A percentile compares a stretch with the other conserved stretches of the same genome.
These are phyloP conservation scores for Neurospora sp. DNA, from an alignment of 495 filamentous ascomycete species.

Conservation along the genomic window DNA sequence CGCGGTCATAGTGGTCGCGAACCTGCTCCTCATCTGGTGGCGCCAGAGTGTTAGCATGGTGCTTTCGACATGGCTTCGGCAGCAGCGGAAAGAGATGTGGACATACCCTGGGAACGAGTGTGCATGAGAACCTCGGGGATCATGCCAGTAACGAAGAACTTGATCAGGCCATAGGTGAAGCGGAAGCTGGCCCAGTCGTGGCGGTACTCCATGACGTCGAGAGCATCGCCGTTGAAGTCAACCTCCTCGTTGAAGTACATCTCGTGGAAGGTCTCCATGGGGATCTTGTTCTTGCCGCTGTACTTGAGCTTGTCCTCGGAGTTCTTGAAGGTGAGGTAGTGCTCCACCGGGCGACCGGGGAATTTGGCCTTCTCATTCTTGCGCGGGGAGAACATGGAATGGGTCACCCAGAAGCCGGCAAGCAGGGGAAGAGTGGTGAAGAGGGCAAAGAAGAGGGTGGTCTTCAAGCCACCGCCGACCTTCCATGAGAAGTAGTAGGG, in stretches of 20 bases:
- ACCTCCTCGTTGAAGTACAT: conserved; percentile 83
- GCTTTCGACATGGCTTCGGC: background rate
- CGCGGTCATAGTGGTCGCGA: conserved; percentile 77
- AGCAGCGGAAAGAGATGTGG: background rate
- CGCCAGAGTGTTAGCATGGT: conserved; percentile 8
- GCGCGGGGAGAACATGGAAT: conserved; percentile 57
- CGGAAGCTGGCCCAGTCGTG: conserved; percentile 82
- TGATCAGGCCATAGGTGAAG: conserved; percentile 60
- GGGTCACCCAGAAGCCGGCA: conserved; percentile 57
- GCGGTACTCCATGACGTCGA: conserved; percentile 72
- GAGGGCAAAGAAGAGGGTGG: conserved; percentile 58
- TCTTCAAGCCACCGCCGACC: conserved; percentile 62
- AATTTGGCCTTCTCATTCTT: conserved; percentile 68
- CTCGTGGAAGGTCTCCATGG: conserved; percentile 79
- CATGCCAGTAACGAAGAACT: conserved; percentile 40
- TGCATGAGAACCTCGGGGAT: conserved; percentile 72
- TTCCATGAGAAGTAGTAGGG: conserved; percentile 60
- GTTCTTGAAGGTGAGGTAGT: conserved; percentile 78
- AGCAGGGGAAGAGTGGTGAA: conserved; percentile 59
- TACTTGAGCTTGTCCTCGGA: conserved; percentile 61
- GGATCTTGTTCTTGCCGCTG: conserved; percentile 67
- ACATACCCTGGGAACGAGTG: conserved; percentile 59
- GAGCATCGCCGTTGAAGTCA: conserved; percentile 73
- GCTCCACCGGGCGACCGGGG: conserved; percentile 70
- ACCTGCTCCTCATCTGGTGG: conserved; percentile 72